A percentile compares a stretch with the other conserved stretches of the same genome.
These are phyloP conservation scores for Ganoderma lucidum DNA, from an alignment of 1,284 basidiomycete genomes.

Conservation along the genomic window DNA sequence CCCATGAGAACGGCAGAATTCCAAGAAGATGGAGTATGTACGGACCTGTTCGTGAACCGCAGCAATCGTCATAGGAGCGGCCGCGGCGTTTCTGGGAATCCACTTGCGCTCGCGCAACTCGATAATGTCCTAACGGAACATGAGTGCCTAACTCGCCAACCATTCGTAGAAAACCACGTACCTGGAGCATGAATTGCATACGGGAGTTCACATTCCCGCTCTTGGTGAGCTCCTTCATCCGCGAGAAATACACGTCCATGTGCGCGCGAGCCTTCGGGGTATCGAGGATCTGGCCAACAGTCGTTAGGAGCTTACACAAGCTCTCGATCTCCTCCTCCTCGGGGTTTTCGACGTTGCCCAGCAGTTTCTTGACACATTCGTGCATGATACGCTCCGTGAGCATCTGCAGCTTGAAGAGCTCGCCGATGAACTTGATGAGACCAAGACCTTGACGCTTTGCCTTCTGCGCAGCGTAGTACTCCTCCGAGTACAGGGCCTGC, in stretches of 20 bases:
- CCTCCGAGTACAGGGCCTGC: slow-evolving; percentile 87
- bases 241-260: slow-evolving; percentile 93
- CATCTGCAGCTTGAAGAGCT: slow-evolving; percentile 94
- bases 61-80: slow-evolving; percentile 91
- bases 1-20: not conserved
- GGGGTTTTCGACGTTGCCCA: slow-evolving; percentile 92
- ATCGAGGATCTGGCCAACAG: slow-evolving; percentile 88
- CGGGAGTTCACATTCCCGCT: slow-evolving; percentile 82
- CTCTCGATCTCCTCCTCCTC: slow-evolving; percentile 99
- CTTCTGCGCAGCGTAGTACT: slow-evolving; percentile 97
- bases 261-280: slow-evolving; percentile 80
- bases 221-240: slow-evolving; percentile 86
- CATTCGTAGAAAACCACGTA: slow-evolving; percentile 46
- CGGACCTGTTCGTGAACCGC: slow-evolving; percentile 89
- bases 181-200: slow-evolving; percentile 96
- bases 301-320: slow-evolving; percentile 91
- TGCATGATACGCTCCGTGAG: slow-evolving; percentile 67
- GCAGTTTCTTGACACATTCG: slow-evolving; percentile 94
- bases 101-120: slow-evolving; percentile 90
- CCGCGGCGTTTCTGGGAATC: slow-evolving; percentile 75
- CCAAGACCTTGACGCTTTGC: slow-evolving; percentile 97
- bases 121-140: slow-evolving; percentile 58
- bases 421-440: slow-evolving; percentile 97
- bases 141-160: not conserved
- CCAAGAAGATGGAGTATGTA: slow-evolving; percentile 38